These are phyloP conservation scores for Aschersonia sp. DNA, from an alignment of 2,329 filamentous ascomycete genomes.

Conservation along the genomic window DNA sequence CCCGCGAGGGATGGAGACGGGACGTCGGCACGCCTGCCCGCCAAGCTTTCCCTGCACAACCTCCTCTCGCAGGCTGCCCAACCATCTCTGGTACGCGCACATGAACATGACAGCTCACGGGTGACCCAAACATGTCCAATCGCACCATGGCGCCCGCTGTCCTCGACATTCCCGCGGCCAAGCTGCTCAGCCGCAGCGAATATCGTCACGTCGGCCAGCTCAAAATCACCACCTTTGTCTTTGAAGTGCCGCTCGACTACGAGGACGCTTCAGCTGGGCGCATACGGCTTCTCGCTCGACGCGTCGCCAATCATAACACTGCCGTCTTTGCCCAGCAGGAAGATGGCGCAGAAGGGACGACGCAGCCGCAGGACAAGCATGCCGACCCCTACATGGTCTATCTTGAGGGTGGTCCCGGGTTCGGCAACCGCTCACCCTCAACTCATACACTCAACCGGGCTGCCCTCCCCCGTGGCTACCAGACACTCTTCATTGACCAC, in stretches of 20 bases:
- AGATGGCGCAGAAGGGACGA: constrained; percentile 5
- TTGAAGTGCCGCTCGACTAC: constrained; percentile 76
- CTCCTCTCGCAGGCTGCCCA: too few species aligned
- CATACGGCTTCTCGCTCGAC: constrained; percentile 66
- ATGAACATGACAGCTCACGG: too few species aligned
- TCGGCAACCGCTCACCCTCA: constrained; percentile 62
- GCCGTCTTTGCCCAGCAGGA: constrained; percentile 33
- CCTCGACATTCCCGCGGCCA: constrained; percentile 19
- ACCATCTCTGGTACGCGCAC: too few species aligned
- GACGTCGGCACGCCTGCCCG: too few species aligned
- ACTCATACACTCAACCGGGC: constrained; percentile 54
- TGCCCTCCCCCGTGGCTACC: constrained; percentile 67
- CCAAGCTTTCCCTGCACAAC: too few species aligned
- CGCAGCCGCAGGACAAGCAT: neutral
- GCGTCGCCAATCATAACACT: constrained; percentile 50
- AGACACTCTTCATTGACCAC: constrained; percentile 78
- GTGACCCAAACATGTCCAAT: neutral
- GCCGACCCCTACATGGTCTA: constrained; percentile 51
- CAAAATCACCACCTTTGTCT: constrained; percentile 67
- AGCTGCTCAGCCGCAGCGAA: constrained; percentile 24
- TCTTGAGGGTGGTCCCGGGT: constrained; percentile 76
- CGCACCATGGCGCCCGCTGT: constrained; percentile 3
- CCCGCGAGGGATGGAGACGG: too few species aligned
- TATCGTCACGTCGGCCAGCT: constrained; percentile 47
- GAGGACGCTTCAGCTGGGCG: constrained; percentile 40